Percentiles rank a stretch among this genome's conserved stretches.
Evolutionary conservation across 2,329 filamentous ascomycete genomes (phyloP).

Genomic region (Metarhizium rileyi): DNA sequence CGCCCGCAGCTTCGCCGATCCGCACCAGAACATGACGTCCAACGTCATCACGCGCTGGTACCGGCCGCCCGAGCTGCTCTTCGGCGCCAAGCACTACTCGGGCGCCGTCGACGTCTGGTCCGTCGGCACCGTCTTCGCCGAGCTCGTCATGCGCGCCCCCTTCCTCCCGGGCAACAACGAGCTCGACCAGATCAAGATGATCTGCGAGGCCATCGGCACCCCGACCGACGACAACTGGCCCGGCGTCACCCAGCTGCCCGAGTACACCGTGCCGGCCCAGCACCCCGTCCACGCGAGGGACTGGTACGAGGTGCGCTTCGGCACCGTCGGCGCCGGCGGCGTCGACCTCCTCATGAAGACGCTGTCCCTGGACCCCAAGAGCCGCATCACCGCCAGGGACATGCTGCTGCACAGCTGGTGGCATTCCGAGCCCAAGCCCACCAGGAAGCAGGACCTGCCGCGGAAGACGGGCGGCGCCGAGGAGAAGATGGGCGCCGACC

Average conservation of each 20-base stretch:
- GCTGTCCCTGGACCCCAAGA: constrained; percentile 76
- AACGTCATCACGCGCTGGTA: constrained; percentile 98
- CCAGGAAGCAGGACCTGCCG: constrained; percentile 71
- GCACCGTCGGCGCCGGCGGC: constrained; percentile 69
- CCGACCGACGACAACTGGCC: constrained; percentile 95
- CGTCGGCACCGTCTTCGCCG: constrained; percentile 85
- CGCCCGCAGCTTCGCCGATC: constrained; percentile 80
- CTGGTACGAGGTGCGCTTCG: constrained; percentile 68
- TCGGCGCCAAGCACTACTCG: constrained; percentile 79
- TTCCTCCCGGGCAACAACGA: constrained; percentile 80
- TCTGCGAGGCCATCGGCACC: constrained; percentile 77
- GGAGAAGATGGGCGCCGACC: constrained; percentile 70
- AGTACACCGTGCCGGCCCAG: constrained; percentile 64
- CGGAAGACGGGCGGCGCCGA: constrained; percentile 52
- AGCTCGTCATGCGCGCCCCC: constrained; percentile 73
- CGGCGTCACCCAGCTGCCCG: constrained; percentile 69
- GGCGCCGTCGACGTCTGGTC: constrained; percentile 93
- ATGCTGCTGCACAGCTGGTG: constrained; percentile 82
- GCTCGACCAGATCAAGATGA: constrained; percentile 74
- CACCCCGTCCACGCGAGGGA: constrained; percentile 55
- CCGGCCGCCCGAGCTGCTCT: constrained; percentile 85
- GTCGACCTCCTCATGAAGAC: constrained; percentile 84
- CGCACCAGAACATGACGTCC: constrained; percentile 78
- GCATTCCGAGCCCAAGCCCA: constrained; percentile 73
- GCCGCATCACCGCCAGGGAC: constrained; percentile 65